Conservation (phyloP, 768 basidiomycete species). For the Xerocomellus amylosporus region DNA sequence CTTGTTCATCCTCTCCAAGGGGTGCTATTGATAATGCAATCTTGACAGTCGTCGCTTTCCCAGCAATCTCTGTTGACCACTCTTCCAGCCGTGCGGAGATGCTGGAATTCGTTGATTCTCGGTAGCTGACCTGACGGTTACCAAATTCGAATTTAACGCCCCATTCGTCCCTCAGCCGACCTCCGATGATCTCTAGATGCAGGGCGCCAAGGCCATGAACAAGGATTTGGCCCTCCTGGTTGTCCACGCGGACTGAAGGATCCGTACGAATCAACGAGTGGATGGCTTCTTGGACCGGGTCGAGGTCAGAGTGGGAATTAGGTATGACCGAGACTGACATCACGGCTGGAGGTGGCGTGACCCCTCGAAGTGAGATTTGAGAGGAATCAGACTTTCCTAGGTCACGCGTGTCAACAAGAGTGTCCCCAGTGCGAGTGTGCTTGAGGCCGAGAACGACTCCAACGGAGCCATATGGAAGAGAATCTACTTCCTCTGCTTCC, state of each 20-base stretch:
- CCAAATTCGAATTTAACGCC: slow-evolving; percentile 75
- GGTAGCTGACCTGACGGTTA: slow-evolving; percentile 73
- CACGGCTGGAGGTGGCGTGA: slow-evolving; percentile 76
- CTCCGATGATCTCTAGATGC: slow-evolving; percentile 86
- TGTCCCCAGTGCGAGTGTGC: slow-evolving; percentile 85
- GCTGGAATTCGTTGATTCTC: slow-evolving; percentile 48
- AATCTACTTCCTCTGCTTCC: slow-evolving; percentile 71
- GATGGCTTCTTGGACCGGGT: slow-evolving; percentile 75
- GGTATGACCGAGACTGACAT: slow-evolving; percentile 84
- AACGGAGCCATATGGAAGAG: slow-evolving; percentile 76
- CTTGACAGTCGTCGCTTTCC: slow-evolving; percentile 49
- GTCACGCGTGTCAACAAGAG: slow-evolving; percentile 57
- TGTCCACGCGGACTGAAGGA: slow-evolving; percentile 80
- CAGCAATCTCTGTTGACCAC: slow-evolving; percentile 65
- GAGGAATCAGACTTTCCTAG: slow-evolving; percentile 34
- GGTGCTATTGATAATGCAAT: slow-evolving; percentile 56
- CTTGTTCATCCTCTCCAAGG: slow-evolving; percentile 52
- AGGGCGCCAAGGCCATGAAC: slow-evolving; percentile 82
- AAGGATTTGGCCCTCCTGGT: slow-evolving; percentile 79
- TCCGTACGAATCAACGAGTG: slow-evolving; percentile 76
- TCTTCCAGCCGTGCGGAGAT: slow-evolving; percentile 34
- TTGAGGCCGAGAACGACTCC: slow-evolving; percentile 83
- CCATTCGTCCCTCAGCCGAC: slow-evolving; percentile 80
- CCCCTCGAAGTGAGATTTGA: slow-evolving; percentile 52
- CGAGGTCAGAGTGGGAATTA: slow-evolving; percentile 72